These are phyloP conservation scores for Fusarium sarcochroum DNA, from an alignment of 2,329 filamentous ascomycete species.

Conservation along the genomic window DNA sequence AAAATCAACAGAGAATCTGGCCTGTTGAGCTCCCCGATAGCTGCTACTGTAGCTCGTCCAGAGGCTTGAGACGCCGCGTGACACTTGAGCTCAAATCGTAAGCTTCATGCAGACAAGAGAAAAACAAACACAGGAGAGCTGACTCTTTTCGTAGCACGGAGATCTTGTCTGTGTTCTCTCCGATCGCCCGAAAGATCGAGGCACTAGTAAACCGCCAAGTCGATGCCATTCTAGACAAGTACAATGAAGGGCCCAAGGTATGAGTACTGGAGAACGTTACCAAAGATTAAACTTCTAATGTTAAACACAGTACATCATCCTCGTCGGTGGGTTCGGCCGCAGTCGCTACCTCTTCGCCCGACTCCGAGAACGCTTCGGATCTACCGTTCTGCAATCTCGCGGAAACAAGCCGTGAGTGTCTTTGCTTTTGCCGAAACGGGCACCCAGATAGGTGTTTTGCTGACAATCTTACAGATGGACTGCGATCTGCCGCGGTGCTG, in stretches of 20 bases:
- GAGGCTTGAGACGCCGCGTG: slow-evolving; percentile 8
- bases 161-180: slow-evolving; percentile 45
- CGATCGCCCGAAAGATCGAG: slow-evolving; percentile 37
- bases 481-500: slow-evolving; percentile 54
- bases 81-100: slow-evolving; percentile 20
- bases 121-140: accelerated
- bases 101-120: accelerated
- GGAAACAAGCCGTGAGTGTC: slow-evolving; percentile 54
- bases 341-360: slow-evolving; percentile 48
- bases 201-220: slow-evolving; percentile 49
- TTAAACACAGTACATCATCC: slow-evolving; percentile 52
- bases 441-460: too few relatives aligned
- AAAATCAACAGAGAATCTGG: slow-evolving; percentile 31
- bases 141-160: slow-evolving; percentile 30
- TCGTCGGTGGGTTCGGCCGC: slow-evolving; percentile 58
- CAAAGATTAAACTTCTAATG: not conserved
- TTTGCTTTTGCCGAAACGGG: accelerated
- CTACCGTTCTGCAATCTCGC: slow-evolving; percentile 49
- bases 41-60: not conserved
- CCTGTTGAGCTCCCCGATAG: slow-evolving; percentile 37
- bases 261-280: not conserved
- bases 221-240: slow-evolving; percentile 30
- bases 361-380: slow-evolving; percentile 29
- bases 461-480: slow-evolving; percentile 48
- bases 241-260: slow-evolving; percentile 48